Base-by-base conservation (phyloP, 768 basidiomycete genomes). In the Pholiota molesta region DNA sequence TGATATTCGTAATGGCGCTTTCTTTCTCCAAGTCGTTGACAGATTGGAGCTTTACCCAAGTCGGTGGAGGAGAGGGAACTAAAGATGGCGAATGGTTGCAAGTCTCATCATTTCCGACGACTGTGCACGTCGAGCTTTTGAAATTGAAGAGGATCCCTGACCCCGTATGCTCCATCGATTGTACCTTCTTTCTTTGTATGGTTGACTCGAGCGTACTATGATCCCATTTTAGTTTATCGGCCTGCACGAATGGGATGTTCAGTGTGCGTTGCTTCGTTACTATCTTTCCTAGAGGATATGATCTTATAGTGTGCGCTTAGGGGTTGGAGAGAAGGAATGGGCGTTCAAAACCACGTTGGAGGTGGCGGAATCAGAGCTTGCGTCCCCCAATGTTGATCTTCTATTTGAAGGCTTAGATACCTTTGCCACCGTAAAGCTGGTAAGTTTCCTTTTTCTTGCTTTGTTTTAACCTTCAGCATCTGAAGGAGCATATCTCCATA, bases 331-430 rank as follows among this genome's bases (percentile, higher is more conserved):
- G 72, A 81, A 83, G 9, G 84, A 88, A 37, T 97, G 96, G 96
- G 78, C 81, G 19, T 98, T 97, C 80, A 88, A 83, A 69, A 88
- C 86, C 3, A 77, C 71, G 1, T 89, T 97, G 69, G 69, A 73
- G 5, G 77, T 87, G 19, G 77, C 79, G 2, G 77, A 81, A 17
- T 71, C 72, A 17, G 84, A 88, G 51, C 71, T 88, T 17, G 64
- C 68, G 1, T 71, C 76, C 2, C 65, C 78, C 3, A 81, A 89
- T 57, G 77, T 82, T 31, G 94, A 96, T 71, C 77, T 98, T 17
- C 81, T 95, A 8, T 95, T 97, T 63, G 94, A 97, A 11, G 96
- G 96, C 17, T 75, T 98, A 19, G 96, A 98, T 70, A 97, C 95
- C 0, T 97, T 95, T 71, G 87, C 90, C 2, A 79, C 77, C n/a